Evolutionary conservation across 2,329 filamentous ascomycete genomes (phyloP).

Genomic region (Berkeleyomyces basicola): DNA sequence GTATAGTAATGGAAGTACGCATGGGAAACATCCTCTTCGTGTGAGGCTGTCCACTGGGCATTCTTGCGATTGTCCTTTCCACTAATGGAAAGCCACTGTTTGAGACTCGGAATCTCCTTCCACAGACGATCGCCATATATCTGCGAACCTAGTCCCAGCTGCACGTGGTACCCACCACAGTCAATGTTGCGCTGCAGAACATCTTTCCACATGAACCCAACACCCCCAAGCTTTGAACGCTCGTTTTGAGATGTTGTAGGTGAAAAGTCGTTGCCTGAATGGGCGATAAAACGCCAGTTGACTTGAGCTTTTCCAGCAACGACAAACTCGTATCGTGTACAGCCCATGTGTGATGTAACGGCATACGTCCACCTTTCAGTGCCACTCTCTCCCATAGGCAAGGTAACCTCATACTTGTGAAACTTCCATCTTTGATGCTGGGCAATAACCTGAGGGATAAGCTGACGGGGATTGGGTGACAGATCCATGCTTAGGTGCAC

Average conservation of each 20-base stretch:
- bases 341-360: conserved; percentile 89
- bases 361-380: conserved; percentile 93
- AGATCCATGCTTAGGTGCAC: conserved; percentile 80
- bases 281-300: conserved; percentile 89
- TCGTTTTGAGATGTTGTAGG: conserved; percentile 76
- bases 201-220: conserved; percentile 98
- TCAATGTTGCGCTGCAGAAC: conserved; percentile 95
- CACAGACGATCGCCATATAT: conserved; percentile 91
- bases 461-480: conserved; percentile 78
- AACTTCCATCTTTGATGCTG: conserved; percentile 91
- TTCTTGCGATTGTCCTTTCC: conserved; percentile 88
- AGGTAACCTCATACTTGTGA: conserved; percentile 81
- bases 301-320: conserved; percentile 81
- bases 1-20: conserved; percentile 99
- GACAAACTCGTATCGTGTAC: conserved; percentile 94
- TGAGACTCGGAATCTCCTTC: conserved; percentile 86
- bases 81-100: conserved; percentile 87
- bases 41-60: conserved; percentile 77
- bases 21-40: conserved; percentile 89
- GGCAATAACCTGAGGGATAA: conserved; percentile 66
- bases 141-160: conserved; percentile 82
- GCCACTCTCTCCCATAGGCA: conserved; percentile 71
- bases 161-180: conserved; percentile 87
- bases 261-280: conserved; percentile 92
- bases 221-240: conserved; percentile 66